phyloP scores from a whole-genome alignment of 768 basidiomycete genomes.

The Mycena albidolilacea region DNA sequence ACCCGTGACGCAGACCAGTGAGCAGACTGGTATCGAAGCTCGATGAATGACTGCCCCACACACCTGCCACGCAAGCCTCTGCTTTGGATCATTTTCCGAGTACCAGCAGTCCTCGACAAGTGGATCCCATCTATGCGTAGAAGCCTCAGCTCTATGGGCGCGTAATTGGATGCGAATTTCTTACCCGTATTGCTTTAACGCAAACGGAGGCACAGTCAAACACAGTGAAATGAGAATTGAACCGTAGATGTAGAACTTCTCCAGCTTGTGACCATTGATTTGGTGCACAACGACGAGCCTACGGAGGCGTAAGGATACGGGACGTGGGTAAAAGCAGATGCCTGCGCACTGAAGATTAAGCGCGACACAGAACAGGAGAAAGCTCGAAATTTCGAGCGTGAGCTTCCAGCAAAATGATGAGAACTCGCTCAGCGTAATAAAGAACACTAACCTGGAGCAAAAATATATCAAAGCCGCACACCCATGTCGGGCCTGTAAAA shows the following conservation, averaged over 20 bases:
- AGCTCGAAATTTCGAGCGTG: slow-evolving; percentile 43
- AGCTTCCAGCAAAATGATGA: slow-evolving; percentile 14
- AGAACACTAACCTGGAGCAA: slow-evolving; percentile 33
- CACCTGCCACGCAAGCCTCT: slow-evolving; percentile 43
- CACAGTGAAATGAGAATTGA: slow-evolving; percentile 31
- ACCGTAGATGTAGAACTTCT: slow-evolving; percentile 40
- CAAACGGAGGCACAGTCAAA: slow-evolving; percentile 42
- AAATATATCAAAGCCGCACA: slow-evolving; percentile 42
- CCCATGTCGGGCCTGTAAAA: slow-evolving; percentile 32
- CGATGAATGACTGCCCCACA: not conserved
- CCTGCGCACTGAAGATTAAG: slow-evolving; percentile 43
- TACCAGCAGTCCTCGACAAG: slow-evolving; percentile 44
- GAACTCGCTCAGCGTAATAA: not conserved
- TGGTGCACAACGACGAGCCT: slow-evolving; percentile 42
- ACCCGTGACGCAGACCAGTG: not conserved
- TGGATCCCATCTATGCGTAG: slow-evolving; percentile 40
- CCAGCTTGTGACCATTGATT: slow-evolving; percentile 39
- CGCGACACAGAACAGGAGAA: slow-evolving; percentile 42
- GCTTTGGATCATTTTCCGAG: slow-evolving; percentile 36
- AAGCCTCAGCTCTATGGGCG: not conserved
- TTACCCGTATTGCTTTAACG: slow-evolving; percentile 41
- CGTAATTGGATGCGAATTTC: not conserved
- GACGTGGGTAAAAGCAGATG: not conserved
- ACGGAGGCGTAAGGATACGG: not conserved
- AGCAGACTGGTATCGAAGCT: no score